Evolutionary conservation across 768 basidiomycete species (phyloP).

Genomic region (Sutorius australiensis): DNA sequence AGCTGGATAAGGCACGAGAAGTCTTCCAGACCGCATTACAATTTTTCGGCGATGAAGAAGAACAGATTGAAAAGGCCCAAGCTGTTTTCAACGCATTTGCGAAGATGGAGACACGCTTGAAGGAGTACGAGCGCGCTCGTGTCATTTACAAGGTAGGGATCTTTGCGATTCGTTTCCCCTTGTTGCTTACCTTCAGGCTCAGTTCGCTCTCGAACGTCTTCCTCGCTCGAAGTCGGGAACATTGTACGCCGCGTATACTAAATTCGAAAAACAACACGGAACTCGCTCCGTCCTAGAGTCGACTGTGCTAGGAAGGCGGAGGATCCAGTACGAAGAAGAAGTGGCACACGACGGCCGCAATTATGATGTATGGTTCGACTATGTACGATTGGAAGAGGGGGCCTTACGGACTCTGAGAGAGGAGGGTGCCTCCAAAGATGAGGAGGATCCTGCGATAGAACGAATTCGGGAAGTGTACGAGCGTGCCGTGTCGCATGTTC

Average conservation of each 20-base stretch:
- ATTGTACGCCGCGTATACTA: conserved; percentile 90
- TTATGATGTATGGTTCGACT: conserved; percentile 99
- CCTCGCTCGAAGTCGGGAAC: conserved; percentile 87
- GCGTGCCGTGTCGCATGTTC: conserved; percentile 91
- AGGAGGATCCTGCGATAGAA: conserved; percentile 55
- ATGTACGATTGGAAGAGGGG: conserved; percentile 87
- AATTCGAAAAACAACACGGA: conserved; percentile 98
- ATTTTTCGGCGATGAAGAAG: conserved; percentile 85
- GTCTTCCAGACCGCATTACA: conserved; percentile 89
- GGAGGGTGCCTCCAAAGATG: conserved; percentile 69
- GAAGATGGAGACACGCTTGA: conserved; percentile 94
- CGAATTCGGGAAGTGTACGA: conserved; percentile 94
- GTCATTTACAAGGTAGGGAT: conserved; percentile 92
- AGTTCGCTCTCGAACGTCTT: conserved; percentile 94
- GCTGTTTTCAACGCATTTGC: conserved; percentile 91
- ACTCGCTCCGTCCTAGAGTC: conserved; percentile 82
- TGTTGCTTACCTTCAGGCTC: neutral
- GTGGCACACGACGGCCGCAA: conserved; percentile 86
- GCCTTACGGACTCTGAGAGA: conserved; percentile 72
- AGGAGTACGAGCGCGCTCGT: conserved; percentile 94
- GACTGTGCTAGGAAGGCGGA: conserved; percentile 94
- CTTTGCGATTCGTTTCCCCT: neutral
- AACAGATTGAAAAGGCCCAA: conserved; percentile 85
- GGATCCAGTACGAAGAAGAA: conserved; percentile 99
- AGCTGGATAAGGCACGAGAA: conserved; percentile 70